Conservation (phyloP, 2,329 filamentous ascomycete species). For the Talaromyces islandicus region DNA sequence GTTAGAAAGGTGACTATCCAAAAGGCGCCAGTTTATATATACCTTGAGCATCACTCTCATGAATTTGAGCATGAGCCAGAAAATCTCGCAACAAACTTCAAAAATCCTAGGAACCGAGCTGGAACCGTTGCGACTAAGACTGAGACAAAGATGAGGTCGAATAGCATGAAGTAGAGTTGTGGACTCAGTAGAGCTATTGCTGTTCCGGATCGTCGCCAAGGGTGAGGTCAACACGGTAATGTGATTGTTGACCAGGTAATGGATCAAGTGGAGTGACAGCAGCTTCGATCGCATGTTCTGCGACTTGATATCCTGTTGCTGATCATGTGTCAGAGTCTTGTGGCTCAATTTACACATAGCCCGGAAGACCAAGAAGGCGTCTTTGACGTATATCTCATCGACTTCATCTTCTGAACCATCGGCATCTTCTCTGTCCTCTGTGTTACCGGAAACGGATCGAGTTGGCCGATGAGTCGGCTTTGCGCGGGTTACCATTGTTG, state of each 20-base stretch:
- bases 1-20: conserved; percentile 11
- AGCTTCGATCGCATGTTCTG: conserved; percentile 97
- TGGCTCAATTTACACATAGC: conserved; percentile 97
- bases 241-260: conserved; percentile 92
- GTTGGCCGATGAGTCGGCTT: conserved; percentile 44
- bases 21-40: not conserved
- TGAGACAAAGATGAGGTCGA: conserved; percentile 94
- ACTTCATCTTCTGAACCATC: conserved; percentile 57
- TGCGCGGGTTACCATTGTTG: conserved; percentile 59
- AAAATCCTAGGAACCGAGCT: conserved; percentile 90
- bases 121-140: conserved; percentile 88
- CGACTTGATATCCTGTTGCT: conserved; percentile 85
- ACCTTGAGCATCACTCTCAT: conserved; percentile 92
- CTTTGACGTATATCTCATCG: conserved; percentile 94
- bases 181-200: conserved; percentile 72
- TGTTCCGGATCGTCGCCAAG: conserved; percentile 84
- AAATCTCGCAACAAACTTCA: conserved; percentile 93
- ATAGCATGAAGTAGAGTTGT: conserved; percentile 91
- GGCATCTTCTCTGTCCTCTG: conserved; percentile 34
- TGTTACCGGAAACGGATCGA: conserved; percentile 32
- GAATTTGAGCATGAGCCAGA: conserved; percentile 93
- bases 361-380: conserved; percentile 93
- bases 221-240: conserved; percentile 86
- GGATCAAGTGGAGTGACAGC: conserved; percentile 89
- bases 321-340: conserved; percentile 81